These are phyloP conservation scores for Dorcoceras hygrometricum DNA, from an alignment of 257 asterid species.

Conservation along the genomic window DNA sequence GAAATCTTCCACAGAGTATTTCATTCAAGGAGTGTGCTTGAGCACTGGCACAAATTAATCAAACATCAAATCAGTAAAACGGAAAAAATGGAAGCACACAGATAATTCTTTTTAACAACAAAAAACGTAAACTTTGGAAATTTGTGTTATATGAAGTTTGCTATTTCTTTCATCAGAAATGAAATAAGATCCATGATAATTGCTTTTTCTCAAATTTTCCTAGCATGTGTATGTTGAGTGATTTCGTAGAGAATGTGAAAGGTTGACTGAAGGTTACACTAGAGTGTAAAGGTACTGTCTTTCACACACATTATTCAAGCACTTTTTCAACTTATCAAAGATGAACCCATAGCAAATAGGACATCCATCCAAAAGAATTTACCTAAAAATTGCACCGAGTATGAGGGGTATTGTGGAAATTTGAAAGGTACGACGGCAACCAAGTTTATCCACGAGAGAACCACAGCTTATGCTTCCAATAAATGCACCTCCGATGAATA, in stretches of 20 bases:
- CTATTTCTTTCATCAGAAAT: not conserved
- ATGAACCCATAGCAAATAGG: not conserved
- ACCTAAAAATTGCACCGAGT: conserved; percentile 78
- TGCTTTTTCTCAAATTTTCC: not conserved
- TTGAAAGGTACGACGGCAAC: conserved; percentile 77
- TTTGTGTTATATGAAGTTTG: not conserved
- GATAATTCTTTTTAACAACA: not conserved
- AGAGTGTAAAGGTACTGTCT: not conserved
- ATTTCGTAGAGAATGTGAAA: not conserved
- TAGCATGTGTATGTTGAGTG: not conserved
- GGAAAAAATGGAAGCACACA: not conserved
- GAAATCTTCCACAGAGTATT: conserved; percentile 76
- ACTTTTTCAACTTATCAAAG: not conserved
- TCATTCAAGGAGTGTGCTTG: conserved; percentile 80
- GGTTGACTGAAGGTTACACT: not conserved
- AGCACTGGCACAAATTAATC: conserved; percentile 54
- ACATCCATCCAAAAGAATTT: conserved; percentile 11
- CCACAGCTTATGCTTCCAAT: conserved; percentile 75
- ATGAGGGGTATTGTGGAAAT: conserved; percentile 73
- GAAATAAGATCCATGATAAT: not conserved
- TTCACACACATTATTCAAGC: not conserved
- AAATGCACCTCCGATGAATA: conserved; percentile 83
- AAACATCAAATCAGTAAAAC: conserved; percentile 21
- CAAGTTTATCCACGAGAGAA: conserved; percentile 69
- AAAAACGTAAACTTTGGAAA: too few relatives aligned